These are phyloP conservation scores for Lactarius evosmus DNA, from an alignment of 768 basidiomycete genomes.

Conservation along the genomic window DNA sequence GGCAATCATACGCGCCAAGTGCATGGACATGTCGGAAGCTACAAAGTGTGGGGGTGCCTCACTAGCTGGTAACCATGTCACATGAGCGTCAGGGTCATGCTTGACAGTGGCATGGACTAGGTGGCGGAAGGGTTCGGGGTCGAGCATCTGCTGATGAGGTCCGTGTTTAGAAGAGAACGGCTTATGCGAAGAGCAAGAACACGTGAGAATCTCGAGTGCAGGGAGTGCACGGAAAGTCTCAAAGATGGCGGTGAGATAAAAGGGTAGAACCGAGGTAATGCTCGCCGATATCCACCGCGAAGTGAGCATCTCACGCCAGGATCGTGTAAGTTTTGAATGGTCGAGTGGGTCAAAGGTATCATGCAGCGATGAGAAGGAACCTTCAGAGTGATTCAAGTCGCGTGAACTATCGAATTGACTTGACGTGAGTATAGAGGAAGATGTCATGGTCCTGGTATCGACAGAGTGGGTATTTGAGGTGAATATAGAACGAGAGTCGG, in stretches of 20 bases:
- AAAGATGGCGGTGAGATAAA: constrained; percentile 27
- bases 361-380: constrained; percentile 1
- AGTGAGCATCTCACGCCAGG: constrained; percentile 28
- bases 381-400: background rate
- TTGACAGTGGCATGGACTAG: constrained; percentile 22
- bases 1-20: constrained; percentile 57
- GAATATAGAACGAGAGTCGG: background rate
- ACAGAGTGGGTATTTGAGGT: background rate
- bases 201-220: constrained; percentile 22
- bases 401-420: background rate
- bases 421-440: background rate
- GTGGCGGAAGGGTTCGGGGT: constrained; percentile 26
- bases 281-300: constrained; percentile 23
- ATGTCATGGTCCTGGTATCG: background rate
- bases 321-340: constrained; percentile 25
- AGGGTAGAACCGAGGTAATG: constrained; percentile 24
- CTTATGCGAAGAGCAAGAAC: background rate
- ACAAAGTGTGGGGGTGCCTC: constrained; percentile 34
- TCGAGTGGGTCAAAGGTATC: constrained; percentile 15
- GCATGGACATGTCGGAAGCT: constrained; percentile 56
- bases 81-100: constrained; percentile 11
- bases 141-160: constrained; percentile 14
- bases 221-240: constrained; percentile 24
- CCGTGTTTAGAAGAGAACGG: background rate
- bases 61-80: constrained; percentile 12